Percentiles rank a stretch among this genome's conserved stretches.
These are phyloP conservation scores for Nyctanthes arbortristis DNA, from an alignment of 257 asterid species.

Conservation along the genomic window DNA sequence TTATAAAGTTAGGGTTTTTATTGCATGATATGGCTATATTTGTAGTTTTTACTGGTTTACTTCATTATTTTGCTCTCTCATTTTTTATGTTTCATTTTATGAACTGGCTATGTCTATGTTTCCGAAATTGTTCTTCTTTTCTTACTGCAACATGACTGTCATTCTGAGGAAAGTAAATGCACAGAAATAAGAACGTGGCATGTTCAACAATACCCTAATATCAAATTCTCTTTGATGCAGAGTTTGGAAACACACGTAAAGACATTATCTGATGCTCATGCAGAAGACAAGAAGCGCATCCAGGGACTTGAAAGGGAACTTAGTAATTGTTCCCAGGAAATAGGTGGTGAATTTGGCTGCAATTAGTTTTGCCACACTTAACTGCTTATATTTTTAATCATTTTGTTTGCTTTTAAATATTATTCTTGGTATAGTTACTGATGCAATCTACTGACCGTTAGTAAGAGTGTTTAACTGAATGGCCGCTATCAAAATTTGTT, in stretches of 20 bases:
- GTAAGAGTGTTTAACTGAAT: not conserved
- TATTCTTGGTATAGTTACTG: slow-evolving; percentile 4
- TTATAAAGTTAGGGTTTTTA: slow-evolving; percentile 3
- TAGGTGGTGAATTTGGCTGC: slow-evolving; percentile 52
- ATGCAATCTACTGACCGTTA: slow-evolving; percentile 3
- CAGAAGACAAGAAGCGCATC: slow-evolving; percentile 70
- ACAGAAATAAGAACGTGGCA: slow-evolving; percentile 2
- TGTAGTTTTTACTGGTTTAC: slow-evolving; percentile 3
- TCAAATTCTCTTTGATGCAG: slow-evolving; percentile 43
- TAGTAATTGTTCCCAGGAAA: slow-evolving; percentile 74
- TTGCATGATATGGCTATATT: slow-evolving; percentile 3
- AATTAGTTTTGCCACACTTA: slow-evolving; percentile 2
- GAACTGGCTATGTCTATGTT: not conserved
- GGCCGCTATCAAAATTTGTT: too few relatives aligned
- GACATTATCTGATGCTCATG: slow-evolving; percentile 57
- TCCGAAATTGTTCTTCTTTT: not conserved
- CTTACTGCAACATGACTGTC: slow-evolving; percentile 1
- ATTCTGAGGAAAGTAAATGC: not conserved
- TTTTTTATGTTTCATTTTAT: not conserved
- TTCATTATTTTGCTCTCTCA: not conserved
- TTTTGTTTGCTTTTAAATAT: slow-evolving; percentile 10
- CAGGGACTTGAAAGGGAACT: slow-evolving; percentile 82
- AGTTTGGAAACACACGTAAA: slow-evolving; percentile 67
- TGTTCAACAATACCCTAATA: slow-evolving; percentile 10
- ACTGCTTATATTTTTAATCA: not conserved